phyloP scores from a whole-genome alignment of 2,329 filamentous ascomycete genomes.

The Alternaria postmessia region DNA sequence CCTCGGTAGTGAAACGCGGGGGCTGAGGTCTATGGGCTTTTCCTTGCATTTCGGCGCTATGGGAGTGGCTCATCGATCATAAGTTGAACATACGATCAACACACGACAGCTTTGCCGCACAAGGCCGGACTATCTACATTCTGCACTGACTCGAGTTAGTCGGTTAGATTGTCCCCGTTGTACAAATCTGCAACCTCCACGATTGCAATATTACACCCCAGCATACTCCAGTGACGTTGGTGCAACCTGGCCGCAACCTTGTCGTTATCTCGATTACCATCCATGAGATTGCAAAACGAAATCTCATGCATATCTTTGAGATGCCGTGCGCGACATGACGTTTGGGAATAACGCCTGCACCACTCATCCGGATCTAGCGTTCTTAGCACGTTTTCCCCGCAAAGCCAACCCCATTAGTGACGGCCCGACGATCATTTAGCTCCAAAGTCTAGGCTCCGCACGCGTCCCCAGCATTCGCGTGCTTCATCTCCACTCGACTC shows the following conservation, averaged over 20 bases:
- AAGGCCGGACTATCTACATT: constrained; percentile 4
- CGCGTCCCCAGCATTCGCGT: constrained; percentile 27
- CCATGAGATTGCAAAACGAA: neutral
- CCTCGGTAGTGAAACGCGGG: constrained; percentile 17
- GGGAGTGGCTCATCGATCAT: neutral
- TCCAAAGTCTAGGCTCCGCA: constrained; percentile 32
- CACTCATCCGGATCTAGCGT: constrained; percentile 15
- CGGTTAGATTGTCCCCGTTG: neutral
- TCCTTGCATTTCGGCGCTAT: neutral
- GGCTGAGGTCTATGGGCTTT: neutral
- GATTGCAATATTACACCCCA: neutral
- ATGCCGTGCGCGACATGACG: constrained; percentile 22
- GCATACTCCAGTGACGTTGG: neutral
- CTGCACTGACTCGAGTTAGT: constrained; percentile 2
- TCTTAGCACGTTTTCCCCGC: constrained; percentile 43
- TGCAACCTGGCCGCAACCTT: neutral
- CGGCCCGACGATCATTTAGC: constrained; percentile 32
- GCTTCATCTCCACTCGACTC: constrained; percentile 37
- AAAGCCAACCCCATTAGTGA: constrained; percentile 32
- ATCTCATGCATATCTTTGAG: neutral
- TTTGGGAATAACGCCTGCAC: constrained; percentile 25
- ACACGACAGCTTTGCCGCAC: constrained; percentile 8
- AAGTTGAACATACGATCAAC: neutral
- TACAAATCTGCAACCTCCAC: neutral
- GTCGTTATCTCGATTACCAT: neutral